Evolutionary conservation across 2,329 filamentous ascomycete species (phyloP).

Genomic region (Dichotomopilus funicola): DNA sequence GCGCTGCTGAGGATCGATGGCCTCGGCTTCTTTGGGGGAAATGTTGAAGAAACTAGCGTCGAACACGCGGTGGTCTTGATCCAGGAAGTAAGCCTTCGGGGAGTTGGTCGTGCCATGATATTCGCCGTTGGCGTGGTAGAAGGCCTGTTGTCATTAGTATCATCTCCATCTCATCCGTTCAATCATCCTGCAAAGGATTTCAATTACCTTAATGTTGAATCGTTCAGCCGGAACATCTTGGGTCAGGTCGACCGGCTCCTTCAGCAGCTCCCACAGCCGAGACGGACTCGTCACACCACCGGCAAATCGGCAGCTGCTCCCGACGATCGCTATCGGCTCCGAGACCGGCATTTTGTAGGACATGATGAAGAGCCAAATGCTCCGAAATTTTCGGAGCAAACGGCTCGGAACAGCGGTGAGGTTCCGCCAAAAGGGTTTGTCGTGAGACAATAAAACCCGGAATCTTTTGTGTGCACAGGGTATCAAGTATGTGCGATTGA

Average conservation of each 20-base stretch:
- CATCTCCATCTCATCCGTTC: neutral
- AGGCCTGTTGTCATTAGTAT: slow-evolving; percentile 14
- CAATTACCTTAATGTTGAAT: slow-evolving; percentile 23
- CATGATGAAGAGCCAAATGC: slow-evolving; percentile 11
- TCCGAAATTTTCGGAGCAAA: neutral
- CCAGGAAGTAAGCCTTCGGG: slow-evolving; percentile 29
- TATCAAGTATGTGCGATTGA: no score
- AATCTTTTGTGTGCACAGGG: no score
- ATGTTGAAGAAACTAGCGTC: slow-evolving; percentile 36
- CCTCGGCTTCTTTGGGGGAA: slow-evolving; percentile 32
- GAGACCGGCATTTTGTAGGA: slow-evolving; percentile 17
- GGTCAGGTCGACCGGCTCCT: slow-evolving; percentile 25
- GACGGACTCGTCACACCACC: slow-evolving; percentile 28
- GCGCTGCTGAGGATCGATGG: slow-evolving; percentile 33
- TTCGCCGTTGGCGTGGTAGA: slow-evolving; percentile 29
- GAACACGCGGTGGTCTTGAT: slow-evolving; percentile 28
- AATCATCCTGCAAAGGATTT: neutral
- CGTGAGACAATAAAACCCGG: no score
- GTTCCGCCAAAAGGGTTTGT: neutral
- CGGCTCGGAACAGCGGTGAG: slow-evolving; percentile 2
- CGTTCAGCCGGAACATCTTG: slow-evolving; percentile 23
- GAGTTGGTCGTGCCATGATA: slow-evolving; percentile 31
- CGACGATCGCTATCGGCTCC: slow-evolving; percentile 24
- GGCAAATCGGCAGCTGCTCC: slow-evolving; percentile 29
- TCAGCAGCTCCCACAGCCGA: slow-evolving; percentile 29